phyloP scores from a whole-genome alignment of 306 rosid genomes.

The Vigna hirtella region DNA sequence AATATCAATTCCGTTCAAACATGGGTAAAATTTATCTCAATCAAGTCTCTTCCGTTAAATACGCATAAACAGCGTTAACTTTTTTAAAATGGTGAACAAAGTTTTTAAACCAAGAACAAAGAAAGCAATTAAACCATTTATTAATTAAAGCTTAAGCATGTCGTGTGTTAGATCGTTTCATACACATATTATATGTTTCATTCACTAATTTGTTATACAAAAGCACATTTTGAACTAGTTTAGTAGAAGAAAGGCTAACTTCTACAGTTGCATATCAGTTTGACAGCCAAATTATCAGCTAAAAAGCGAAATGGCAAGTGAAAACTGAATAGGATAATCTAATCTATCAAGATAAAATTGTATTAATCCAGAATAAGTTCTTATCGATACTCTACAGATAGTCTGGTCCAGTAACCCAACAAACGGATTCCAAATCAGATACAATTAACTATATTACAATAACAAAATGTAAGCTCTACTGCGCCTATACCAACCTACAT shows the following conservation, averaged over 20 bases:
- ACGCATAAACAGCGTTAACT: accelerated
- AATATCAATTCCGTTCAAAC: too few relatives aligned
- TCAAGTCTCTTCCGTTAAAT: too few relatives aligned
- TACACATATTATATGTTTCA: too few relatives aligned
- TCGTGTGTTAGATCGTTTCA: too few relatives aligned
- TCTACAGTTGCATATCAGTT: background rate
- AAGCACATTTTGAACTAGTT: too few relatives aligned
- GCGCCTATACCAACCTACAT: conserved; percentile 34
- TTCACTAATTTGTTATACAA: too few relatives aligned
- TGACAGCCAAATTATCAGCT: conserved; percentile 1
- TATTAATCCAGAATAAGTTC: background rate
- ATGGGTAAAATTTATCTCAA: too few relatives aligned
- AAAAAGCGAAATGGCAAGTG: background rate
- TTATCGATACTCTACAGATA: conserved; percentile 27
- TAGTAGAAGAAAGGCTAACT: background rate
- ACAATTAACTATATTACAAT: conserved; percentile 29
- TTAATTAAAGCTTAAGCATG: too few relatives aligned
- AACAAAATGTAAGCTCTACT: conserved; percentile 20
- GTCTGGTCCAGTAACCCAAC: conserved; percentile 28
- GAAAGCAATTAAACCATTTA: too few relatives aligned
- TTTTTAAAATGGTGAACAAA: too few relatives aligned
- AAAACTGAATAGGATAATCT: background rate
- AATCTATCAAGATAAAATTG: conserved; percentile 4
- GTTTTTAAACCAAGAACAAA: too few relatives aligned
- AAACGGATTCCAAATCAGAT: conserved; percentile 26